Evolutionary conservation across 1,139 yeast genomes (phyloP).

Genomic region (Sugiyamaella xylanicola): DNA sequence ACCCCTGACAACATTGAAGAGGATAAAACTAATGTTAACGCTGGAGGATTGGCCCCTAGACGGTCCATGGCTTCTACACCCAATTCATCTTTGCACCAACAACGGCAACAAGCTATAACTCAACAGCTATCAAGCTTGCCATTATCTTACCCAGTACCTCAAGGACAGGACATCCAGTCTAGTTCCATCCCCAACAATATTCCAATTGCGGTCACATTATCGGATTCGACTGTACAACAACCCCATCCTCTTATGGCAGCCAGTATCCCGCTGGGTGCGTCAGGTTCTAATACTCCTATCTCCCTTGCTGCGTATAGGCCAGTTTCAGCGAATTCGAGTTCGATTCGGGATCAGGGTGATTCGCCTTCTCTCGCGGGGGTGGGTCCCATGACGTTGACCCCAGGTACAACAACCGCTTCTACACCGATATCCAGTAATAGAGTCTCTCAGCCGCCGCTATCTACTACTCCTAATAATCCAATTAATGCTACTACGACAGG

Average conservation of each 20-base stretch:
- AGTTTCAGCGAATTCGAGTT: slow-evolving; percentile 14
- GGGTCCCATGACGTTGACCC: slow-evolving; percentile 11
- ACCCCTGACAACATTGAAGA: slow-evolving; percentile 27
- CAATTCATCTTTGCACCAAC: slow-evolving; percentile 10
- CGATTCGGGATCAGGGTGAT: slow-evolving; percentile 7
- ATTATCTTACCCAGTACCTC: slow-evolving; percentile 17
- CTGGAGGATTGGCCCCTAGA: neutral
- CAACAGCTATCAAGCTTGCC: slow-evolving; percentile 13
- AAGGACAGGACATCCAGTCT: slow-evolving; percentile 6
- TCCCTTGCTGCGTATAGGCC: slow-evolving; percentile 15
- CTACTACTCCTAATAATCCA: slow-evolving; percentile 1
- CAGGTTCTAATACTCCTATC: slow-evolving; percentile 2
- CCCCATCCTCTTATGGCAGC: neutral
- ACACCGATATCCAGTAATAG: neutral
- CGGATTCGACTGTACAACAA: neutral
- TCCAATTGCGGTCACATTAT: neutral
- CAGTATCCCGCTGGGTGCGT: neutral
- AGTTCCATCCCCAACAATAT: neutral
- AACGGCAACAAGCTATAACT: slow-evolving; percentile 7
- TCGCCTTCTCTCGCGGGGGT: slow-evolving; percentile 11
- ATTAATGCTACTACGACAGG: slow-evolving; percentile 1
- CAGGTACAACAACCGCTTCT: slow-evolving; percentile 3
- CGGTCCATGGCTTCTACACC: neutral
- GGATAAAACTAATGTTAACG: neutral
- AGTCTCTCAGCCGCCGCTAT: neutral